Conservation (phyloP, 768 basidiomycete genomes). For the Phallus indusiatus region DNA sequence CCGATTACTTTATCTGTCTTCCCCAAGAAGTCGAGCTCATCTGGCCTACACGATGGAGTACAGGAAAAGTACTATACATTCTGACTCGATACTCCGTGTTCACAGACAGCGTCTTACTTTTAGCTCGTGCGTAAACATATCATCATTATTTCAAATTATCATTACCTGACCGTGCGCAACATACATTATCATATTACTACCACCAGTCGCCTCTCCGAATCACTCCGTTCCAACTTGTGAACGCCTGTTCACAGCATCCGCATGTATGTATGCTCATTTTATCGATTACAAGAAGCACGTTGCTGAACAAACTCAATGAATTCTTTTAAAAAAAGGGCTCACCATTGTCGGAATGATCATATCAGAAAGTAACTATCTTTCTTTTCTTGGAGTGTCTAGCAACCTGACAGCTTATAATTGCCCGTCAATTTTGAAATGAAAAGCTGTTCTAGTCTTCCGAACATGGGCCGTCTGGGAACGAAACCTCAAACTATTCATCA, state of each 20-base stretch:
- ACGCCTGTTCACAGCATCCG: neutral
- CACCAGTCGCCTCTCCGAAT: neutral
- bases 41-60: constrained; percentile 4
- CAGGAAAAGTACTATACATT: constrained; percentile 3
- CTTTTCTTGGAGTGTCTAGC: neutral
- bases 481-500: neutral
- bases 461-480: constrained; percentile 5
- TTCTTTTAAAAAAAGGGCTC: neutral
- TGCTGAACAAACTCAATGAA: neutral
- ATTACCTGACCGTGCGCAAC: too few species aligned
- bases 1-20: constrained; percentile 9
- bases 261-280: neutral
- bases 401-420: too few species aligned
- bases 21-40: constrained; percentile 3
- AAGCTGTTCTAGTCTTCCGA: constrained; percentile 1
- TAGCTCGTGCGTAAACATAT: neutral
- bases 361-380: neutral
- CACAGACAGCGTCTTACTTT: neutral
- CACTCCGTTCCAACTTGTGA: neutral
- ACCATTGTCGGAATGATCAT: neutral
- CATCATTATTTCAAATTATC: too few species aligned
- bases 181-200: too few species aligned
- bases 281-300: too few species aligned
- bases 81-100: neutral
- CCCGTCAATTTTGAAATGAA: too few species aligned